Evolutionary conservation across 1,139 yeast species (phyloP), one percentile per base, ranked within the genome.

Genomic region (Meyerozyma athensensis): DNA sequence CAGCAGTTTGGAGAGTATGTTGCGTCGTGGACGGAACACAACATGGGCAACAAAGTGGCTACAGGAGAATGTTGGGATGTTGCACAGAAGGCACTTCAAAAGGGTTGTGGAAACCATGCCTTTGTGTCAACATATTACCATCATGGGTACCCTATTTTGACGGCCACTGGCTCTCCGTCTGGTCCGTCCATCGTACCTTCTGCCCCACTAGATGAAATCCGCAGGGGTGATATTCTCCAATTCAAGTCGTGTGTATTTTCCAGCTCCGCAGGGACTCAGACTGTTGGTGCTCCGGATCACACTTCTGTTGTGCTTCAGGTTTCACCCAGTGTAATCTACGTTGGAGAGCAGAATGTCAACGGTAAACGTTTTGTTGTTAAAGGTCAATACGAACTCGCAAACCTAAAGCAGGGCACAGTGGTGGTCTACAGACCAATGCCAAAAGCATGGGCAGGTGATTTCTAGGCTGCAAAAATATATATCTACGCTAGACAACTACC

Each of bases 31-130:
- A 67, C 78, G 47, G 83, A 80, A 48, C 70, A 70, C 30, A 68
- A 68, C 33, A 50, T 61, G 34, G 84, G 83, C 2, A 64, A 66
- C 34, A 67, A 66, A 39, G 84, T 83, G 6, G 86, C 86, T 2
- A 59, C 74, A 37, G 92, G 92, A 7, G 90, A 83, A 52, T 83
- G 92, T 58, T 83, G 90, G 90, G 84, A 85, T 31, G 65, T 83
- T 42, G 90, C 87, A 1, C 71, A 72, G 37, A 77, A 78, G 38
- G 86, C 87, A 0, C 61, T 82, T 28, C 60, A 63, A 36, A 70
- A 74, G 41, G 79, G 81, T 0, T 77, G 84, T 46, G 81, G 81
- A 0, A 77, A 74, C 17, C 74, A 72, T 48, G 87, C 87, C 0
- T 70, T 81, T 60, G 70, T 73, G 1, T 72, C 83, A 8, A 65